Conservation (phyloP, 176 grass and related monocot genomes). For the Panicum miliaceum region DNA sequence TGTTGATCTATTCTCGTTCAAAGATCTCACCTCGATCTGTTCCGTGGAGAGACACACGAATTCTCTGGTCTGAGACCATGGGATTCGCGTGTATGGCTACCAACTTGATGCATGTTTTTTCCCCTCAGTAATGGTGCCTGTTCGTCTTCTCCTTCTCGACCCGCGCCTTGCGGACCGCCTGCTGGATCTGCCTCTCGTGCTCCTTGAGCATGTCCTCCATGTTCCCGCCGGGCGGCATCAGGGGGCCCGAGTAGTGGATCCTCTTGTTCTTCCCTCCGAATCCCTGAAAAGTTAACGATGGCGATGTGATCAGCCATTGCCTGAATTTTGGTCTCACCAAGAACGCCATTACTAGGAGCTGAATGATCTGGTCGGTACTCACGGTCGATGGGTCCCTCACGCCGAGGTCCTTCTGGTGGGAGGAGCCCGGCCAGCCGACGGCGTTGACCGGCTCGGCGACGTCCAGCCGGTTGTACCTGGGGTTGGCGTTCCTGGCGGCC, state of each 20-base stretch:
- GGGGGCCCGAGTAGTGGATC: constrained; percentile 76
- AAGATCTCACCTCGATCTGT: background rate
- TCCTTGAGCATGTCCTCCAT: constrained; percentile 79
- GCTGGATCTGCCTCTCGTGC: constrained; percentile 78
- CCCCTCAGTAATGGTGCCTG: constrained; percentile 38
- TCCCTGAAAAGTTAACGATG: constrained; percentile 8
- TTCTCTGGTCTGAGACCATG: constrained; percentile 19
- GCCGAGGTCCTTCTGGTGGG: constrained; percentile 56
- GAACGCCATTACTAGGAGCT: background rate
- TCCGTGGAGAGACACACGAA: constrained; percentile 5
- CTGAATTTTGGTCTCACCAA: background rate
- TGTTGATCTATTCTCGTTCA: background rate
- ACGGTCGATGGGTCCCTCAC: constrained; percentile 54
- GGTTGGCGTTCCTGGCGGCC: constrained; percentile 47
- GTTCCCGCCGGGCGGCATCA: constrained; percentile 66
- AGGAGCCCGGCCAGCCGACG: constrained; percentile 40
- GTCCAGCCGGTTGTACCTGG: constrained; percentile 59
- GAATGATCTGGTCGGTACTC: background rate
- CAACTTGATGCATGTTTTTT: background rate
- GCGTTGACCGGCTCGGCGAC: constrained; percentile 54
- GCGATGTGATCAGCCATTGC: background rate
- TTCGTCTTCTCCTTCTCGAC: constrained; percentile 57
- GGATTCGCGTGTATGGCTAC: background rate
- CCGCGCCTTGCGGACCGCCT: constrained; percentile 66
- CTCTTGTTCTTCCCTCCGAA: constrained; percentile 53